A percentile compares a stretch with the other conserved stretches of the same genome.
Evolutionary conservation across 352 stramenopile genomes (phyloP).

Genomic region (Thraustotheca clavata): DNA sequence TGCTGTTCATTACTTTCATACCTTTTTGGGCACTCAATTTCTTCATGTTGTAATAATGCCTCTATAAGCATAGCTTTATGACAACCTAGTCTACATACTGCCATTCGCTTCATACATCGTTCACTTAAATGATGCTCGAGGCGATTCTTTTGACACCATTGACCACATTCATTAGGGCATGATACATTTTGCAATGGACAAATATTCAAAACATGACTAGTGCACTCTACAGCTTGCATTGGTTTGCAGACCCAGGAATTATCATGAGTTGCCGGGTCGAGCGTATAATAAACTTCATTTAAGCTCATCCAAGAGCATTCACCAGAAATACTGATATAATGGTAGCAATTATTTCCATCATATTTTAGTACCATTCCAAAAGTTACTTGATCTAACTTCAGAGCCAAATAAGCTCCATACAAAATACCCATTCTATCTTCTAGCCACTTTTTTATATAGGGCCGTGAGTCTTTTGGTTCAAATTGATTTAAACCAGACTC

Average conservation of each 20-base stretch:
- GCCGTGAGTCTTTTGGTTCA: neutral
- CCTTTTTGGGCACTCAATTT: constrained; percentile 33
- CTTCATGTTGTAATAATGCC: constrained; percentile 44
- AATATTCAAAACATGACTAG: constrained; percentile 28
- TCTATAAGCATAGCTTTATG: constrained; percentile 37
- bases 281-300: neutral
- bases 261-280: neutral
- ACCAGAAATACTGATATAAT: neutral
- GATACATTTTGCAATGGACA: constrained; percentile 43
- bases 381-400: neutral
- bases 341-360: neutral
- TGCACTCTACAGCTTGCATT: constrained; percentile 13
- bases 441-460: neutral
- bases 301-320: neutral
- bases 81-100: constrained; percentile 48
- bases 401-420: neutral
- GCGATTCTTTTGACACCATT: constrained; percentile 35
- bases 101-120: constrained; percentile 56
- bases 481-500: too few relatives aligned
- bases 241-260: neutral
- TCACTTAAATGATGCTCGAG: constrained; percentile 37
- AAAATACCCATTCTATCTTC: neutral
- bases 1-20: constrained; percentile 2
- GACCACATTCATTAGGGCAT: constrained; percentile 57
- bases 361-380: constrained; percentile 6